Evolutionary conservation across 139 green algal genomes (phyloP).

Genomic region (Spirogloea muscicola): DNA sequence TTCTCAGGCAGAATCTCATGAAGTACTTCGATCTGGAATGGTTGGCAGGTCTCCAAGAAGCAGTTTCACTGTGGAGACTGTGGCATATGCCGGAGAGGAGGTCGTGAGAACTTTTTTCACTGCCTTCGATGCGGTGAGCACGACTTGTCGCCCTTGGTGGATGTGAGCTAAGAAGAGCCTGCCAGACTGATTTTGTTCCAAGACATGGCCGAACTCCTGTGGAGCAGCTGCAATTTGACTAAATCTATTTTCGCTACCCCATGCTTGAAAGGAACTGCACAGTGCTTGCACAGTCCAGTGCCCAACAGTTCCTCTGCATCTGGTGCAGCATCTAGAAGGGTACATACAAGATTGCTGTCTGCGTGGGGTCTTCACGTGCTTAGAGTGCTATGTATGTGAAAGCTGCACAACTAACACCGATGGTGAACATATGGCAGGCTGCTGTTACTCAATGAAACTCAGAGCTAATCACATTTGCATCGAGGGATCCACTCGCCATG

Average conservation of each 20-base stretch:
- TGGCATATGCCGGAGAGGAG: conserved; percentile 85
- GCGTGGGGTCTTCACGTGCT: neutral
- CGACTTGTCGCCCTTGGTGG: too few species aligned
- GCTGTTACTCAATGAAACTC: conserved; percentile 75
- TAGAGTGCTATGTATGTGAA: too few species aligned
- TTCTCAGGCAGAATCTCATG: conserved; percentile 15
- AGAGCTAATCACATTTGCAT: conserved; percentile 80
- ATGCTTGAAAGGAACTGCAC: neutral
- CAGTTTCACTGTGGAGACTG: conserved; percentile 86
- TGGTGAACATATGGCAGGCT: too few species aligned
- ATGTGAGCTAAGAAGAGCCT: too few species aligned
- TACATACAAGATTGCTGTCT: neutral
- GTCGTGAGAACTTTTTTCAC: conserved; percentile 88
- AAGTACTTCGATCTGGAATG: neutral
- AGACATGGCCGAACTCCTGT: neutral
- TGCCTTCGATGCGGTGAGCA: conserved; percentile 59
- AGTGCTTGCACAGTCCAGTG: neutral
- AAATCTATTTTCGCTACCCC: neutral
- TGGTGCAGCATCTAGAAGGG: neutral
- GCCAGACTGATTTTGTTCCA: neutral
- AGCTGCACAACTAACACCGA: too few species aligned
- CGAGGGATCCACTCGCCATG: conserved; percentile 81
- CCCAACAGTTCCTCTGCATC: neutral
- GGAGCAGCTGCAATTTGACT: neutral
- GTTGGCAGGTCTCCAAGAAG: conserved; percentile 66